Base-by-base conservation (phyloP, 2,329 filamentous ascomycete genomes). In the Claviceps sp. region DNA sequence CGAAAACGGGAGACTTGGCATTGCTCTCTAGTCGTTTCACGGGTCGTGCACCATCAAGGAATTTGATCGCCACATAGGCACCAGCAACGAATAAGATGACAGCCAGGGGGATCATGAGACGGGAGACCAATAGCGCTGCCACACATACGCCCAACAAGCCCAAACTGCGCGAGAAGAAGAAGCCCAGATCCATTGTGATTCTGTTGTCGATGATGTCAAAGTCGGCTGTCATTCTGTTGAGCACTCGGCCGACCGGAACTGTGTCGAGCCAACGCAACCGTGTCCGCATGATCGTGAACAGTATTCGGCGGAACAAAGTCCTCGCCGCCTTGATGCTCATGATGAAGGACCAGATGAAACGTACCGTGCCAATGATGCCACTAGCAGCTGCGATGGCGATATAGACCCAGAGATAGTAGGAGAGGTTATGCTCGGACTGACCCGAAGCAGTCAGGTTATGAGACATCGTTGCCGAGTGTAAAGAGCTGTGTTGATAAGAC, bases 221-320 rank as follows among this genome's bases (percentile, higher is more conserved):
- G 65, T 91, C 87, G 3, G 83, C 74, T 0, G 85, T 88, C 63
- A 90, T 88, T 2, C 87, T 77, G 66, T 91, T 91, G 20, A 90
- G 71, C 40, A 90, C 79, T 46, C 87, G 78, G 2, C 87, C 87
- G 1, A 89, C 72, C 0, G 87, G 87, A 0, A 89, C 82, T 0
- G 86, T 90, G 61, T 91, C 87, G 40, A 91, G 74, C 84, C 85
- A 89, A 55, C 85, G 74, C n/a, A 90, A 71, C 1, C 85, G 86
- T 5, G 86, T 82, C 18, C 84, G 78, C 3, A 91, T 72, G 11
- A 91, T 75, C 0, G 79, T 74, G 57, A 78, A 81, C 44, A 83
- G 79, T 56, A 89, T 76, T 49, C 76, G 76, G 22, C 79, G 74
- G 56, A 89, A 91, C 3, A 90, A 71, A 45, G 69, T 69, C 41